phyloP scores from a whole-genome alignment of 78 protist genomes.

The Planoprotostelium fungivorum region DNA sequence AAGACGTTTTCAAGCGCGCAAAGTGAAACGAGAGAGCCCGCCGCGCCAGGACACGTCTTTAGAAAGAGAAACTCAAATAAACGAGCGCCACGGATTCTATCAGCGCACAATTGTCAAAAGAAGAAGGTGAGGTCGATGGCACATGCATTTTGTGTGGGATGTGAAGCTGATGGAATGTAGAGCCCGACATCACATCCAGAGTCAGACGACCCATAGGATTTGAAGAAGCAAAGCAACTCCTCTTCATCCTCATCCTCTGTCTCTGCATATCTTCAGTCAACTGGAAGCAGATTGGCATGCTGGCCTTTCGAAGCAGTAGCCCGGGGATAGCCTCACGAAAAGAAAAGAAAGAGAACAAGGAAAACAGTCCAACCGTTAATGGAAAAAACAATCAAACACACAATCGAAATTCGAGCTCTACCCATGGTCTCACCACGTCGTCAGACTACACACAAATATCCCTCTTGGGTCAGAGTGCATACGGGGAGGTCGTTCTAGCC shows the following conservation, averaged over 20 bases:
- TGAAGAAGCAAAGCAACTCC: not conserved
- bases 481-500: not conserved
- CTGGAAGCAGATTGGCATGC: not conserved
- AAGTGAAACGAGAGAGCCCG: too few species aligned
- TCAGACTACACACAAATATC: not conserved
- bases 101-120: too few species aligned
- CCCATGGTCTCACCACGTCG: not conserved
- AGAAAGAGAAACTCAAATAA: too few species aligned
- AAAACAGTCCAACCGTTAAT: not conserved
- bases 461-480: not conserved
- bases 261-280: not conserved
- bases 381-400: too few species aligned
- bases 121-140: too few species aligned
- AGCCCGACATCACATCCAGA: too few species aligned
- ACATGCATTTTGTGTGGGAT: too few species aligned
- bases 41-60: too few species aligned
- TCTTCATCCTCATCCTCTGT: not conserved
- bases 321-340: not conserved
- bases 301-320: not conserved
- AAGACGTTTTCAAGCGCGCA: too few species aligned
- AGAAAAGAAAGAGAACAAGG: not conserved
- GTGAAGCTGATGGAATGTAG: too few species aligned
- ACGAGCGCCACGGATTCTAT: too few species aligned
- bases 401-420: too few species aligned
- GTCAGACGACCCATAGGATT: not conserved